Conservation (phyloP, 306 rosid species). For the Betula pendula region DNA sequence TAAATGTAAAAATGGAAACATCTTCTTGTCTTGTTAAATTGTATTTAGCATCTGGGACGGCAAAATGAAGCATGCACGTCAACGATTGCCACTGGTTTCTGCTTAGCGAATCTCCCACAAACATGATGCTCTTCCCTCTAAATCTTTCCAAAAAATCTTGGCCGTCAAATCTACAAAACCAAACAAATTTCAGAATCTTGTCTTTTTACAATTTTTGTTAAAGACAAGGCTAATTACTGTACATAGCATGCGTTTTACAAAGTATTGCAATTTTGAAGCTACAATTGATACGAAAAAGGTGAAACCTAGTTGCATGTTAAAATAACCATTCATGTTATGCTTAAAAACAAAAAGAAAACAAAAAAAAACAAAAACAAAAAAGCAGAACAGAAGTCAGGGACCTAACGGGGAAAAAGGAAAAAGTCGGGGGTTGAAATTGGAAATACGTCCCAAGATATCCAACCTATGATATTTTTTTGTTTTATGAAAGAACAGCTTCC, state of each 20-base stretch:
- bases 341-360: not conserved
- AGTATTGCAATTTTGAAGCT: no score
- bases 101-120: slow-evolving; percentile 91
- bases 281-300: no score
- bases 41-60: slow-evolving; percentile 55
- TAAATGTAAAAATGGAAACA: slow-evolving; percentile 60
- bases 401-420: not conserved
- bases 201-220: no score
- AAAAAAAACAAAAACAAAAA: not conserved
- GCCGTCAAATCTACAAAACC: slow-evolving; percentile 61
- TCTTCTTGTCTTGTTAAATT: slow-evolving; percentile 46
- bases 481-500: not conserved
- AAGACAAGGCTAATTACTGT: no score
- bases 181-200: not conserved
- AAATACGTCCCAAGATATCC: not conserved
- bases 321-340: not conserved
- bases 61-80: slow-evolving; percentile 73
- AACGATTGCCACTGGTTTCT: slow-evolving; percentile 89
- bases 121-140: slow-evolving; percentile 82
- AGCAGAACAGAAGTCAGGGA: not conserved
- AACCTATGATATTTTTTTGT: not conserved
- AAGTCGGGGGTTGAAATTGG: not conserved
- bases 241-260: no score
- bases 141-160: slow-evolving; percentile 51
- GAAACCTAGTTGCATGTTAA: no score